Base-by-base conservation (phyloP, 352 stramenopile species). In the Phytophthora fragariae region DNA sequence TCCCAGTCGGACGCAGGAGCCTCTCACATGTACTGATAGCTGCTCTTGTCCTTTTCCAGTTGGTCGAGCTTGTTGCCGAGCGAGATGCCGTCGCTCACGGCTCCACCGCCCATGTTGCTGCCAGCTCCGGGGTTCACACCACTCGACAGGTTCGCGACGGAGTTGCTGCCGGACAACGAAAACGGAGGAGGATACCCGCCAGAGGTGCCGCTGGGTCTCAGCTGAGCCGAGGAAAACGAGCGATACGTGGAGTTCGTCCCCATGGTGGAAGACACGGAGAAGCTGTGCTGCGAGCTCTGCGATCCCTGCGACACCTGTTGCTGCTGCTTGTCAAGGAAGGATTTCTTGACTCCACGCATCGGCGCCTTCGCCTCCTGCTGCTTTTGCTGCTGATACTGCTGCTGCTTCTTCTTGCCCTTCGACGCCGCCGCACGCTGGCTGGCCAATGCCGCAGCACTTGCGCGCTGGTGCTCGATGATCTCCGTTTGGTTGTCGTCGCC, bases 21-120 rank as follows among this genome's bases (percentile, higher is more conserved):
- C 5, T 21, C 21, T 84, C 64, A 85, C 75, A 83, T 83, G 73
- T 76, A 85, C 73, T 82, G 68, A 61, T 76, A 82, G 57, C 70
- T 81, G 60, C 57, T 79, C 65, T 82, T 89, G 54, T 92, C 84
- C 62, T 92, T 89, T 55, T 94, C 87, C 56, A 94, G 73, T 53
- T 92, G 84, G 67, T 94, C 87, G 7, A 94, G 80, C 58, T 90
- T 91, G 76, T 81, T 92, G 57, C 82, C 84, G 37, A 94, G 84
- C 17, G 84, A 75, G 35, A 85, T 67, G 3, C 65, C 63, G 21
- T 80, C 68, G 19, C 65, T 73, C 29, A 80, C 50, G 2, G 63
- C 59, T 2, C 67, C 63, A 15, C 73, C 73, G 19, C 62, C 55
- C 37, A 72, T 54, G 37, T 73, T 74, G 55, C 39, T 76, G 41